Evolutionary conservation across 2,329 filamentous ascomycete species (phyloP).

Genomic region (Cercospora zeina): DNA sequence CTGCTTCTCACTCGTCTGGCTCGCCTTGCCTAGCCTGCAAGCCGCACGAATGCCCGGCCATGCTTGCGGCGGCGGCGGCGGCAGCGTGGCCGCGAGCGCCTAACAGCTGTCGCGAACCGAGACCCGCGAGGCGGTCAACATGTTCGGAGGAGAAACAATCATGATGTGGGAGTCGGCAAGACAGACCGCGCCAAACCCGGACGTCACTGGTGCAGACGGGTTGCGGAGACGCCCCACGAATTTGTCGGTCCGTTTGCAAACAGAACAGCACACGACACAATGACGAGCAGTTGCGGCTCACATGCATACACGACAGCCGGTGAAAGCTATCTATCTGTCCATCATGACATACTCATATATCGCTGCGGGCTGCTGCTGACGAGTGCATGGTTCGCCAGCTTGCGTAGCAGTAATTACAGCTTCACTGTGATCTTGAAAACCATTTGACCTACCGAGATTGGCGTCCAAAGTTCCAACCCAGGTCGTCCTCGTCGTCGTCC

Average conservation of each 20-base stretch:
- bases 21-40: background rate
- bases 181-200: no score
- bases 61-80: background rate
- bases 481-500: conserved; percentile 28
- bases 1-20: background rate
- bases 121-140: conserved; percentile 7
- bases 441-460: background rate
- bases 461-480: conserved; percentile 26
- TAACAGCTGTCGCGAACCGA: background rate
- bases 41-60: background rate
- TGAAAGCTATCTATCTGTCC: background rate
- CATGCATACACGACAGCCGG: background rate
- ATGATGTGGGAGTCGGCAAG: background rate
- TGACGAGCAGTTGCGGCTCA: background rate
- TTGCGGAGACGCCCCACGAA: no score
- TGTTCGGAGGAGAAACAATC: background rate
- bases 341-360: background rate
- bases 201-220: no score
- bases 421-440: background rate
- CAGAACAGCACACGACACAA: no score
- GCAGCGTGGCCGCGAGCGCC: background rate
- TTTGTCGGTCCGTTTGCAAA: no score
- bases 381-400: background rate
- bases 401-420: background rate
- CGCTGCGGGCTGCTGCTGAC: background rate